A percentile compares a stretch with the other conserved stretches of the same genome.
These are phyloP conservation scores for Suillus luteus DNA, from an alignment of 768 basidiomycete species.

Conservation along the genomic window DNA sequence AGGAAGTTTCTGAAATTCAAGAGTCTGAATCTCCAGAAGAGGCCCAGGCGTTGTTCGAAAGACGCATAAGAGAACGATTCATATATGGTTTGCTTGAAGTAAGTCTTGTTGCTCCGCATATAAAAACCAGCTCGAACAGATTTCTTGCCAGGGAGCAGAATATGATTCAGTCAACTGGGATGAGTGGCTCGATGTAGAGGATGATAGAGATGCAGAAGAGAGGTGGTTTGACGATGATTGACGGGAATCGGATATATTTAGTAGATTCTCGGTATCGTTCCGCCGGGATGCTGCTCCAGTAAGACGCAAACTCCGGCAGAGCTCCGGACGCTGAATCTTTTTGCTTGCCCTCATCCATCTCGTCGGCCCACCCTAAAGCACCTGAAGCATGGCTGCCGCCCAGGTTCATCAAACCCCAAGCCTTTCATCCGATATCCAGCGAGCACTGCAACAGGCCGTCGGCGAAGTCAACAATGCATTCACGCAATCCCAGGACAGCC, in stretches of 20 bases:
- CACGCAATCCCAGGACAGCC: slow-evolving; percentile 25
- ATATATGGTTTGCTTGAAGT: slow-evolving; percentile 79
- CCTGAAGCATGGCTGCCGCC: slow-evolving; percentile 26
- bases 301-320: slow-evolving; percentile 1
- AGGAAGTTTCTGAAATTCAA: slow-evolving; percentile 14
- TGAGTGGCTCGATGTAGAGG: slow-evolving; percentile 61
- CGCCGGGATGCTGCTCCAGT: slow-evolving; percentile 11
- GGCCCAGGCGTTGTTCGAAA: slow-evolving; percentile 51
- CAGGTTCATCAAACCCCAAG: slow-evolving; percentile 13
- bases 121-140: slow-evolving; percentile 11
- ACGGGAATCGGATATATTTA: slow-evolving; percentile 12
- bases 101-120: slow-evolving; percentile 25
- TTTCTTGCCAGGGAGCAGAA: slow-evolving; percentile 53
- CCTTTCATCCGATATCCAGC: slow-evolving; percentile 48
- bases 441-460: slow-evolving; percentile 51
- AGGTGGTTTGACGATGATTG: slow-evolving; percentile 68
- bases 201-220: slow-evolving; percentile 64
- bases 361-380: slow-evolving; percentile 44
- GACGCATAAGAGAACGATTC: slow-evolving; percentile 65
- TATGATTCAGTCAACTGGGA: slow-evolving; percentile 79
- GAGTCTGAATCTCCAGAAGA: slow-evolving; percentile 52
- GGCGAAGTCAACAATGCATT: slow-evolving; percentile 47
- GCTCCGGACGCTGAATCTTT: slow-evolving; percentile 10
- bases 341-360: slow-evolving; percentile 44
- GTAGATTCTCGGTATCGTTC: slow-evolving; percentile 21